Percentiles rank a stretch among this genome's conserved stretches.
These are phyloP conservation scores for Spiraea crenata DNA, from an alignment of 331 rosid species.

Conservation along the genomic window DNA sequence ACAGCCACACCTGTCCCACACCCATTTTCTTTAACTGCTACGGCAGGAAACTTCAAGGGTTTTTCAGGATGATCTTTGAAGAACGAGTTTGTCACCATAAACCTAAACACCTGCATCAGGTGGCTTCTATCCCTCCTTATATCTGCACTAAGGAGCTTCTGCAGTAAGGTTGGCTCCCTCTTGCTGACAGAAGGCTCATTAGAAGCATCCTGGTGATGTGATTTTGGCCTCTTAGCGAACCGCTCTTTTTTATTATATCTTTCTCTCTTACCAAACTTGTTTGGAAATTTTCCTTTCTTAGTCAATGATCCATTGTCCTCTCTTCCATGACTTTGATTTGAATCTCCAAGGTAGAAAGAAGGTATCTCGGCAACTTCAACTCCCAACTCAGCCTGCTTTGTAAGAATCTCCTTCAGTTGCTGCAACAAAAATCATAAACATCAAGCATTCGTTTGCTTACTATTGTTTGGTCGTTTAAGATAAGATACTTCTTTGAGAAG, in stretches of 20 bases:
- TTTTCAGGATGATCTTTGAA: slow-evolving; percentile 59
- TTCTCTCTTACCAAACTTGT: slow-evolving; percentile 46
- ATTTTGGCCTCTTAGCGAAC: slow-evolving; percentile 50
- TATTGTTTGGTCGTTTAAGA: not conserved
- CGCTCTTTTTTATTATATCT: slow-evolving; percentile 40
- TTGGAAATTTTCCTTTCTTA: slow-evolving; percentile 37
- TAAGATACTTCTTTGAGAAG: not conserved
- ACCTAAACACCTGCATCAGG: slow-evolving; percentile 75
- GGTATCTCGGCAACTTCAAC: slow-evolving; percentile 95
- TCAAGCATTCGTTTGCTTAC: not conserved
- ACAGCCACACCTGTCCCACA: slow-evolving; percentile 25
- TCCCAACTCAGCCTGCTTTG: slow-evolving; percentile 91
- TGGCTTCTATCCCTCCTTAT: slow-evolving; percentile 61
- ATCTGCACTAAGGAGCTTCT: slow-evolving; percentile 79
- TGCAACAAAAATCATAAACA: slow-evolving; percentile 23
- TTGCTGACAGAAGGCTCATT: slow-evolving; percentile 25
- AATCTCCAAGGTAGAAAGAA: slow-evolving; percentile 54
- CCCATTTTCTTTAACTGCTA: slow-evolving; percentile 39
- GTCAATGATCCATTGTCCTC: slow-evolving; percentile 29
- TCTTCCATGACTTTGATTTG: slow-evolving; percentile 28
- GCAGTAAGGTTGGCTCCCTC: slow-evolving; percentile 57
- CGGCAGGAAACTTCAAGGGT: slow-evolving; percentile 59
- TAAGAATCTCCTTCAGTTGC: slow-evolving; percentile 82
- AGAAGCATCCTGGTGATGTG: slow-evolving; percentile 28
- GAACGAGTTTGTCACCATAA: slow-evolving; percentile 75